These are phyloP conservation scores for Fusarium kyushuense DNA, from an alignment of 2,329 filamentous ascomycete species.

Conservation along the genomic window DNA sequence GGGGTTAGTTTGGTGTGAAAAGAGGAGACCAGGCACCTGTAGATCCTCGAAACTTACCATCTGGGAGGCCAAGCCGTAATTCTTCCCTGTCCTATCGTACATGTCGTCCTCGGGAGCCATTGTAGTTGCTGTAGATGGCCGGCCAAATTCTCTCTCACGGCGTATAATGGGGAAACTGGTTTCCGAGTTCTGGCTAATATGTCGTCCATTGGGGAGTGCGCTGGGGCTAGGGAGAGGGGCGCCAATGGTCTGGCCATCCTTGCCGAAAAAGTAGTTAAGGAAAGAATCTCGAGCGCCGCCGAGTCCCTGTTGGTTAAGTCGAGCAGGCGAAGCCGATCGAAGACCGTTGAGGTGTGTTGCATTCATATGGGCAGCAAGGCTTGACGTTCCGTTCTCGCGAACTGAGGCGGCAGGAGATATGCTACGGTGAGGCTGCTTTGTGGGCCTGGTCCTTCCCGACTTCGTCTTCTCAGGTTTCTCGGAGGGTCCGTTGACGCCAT, in stretches of 20 bases:
- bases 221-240: constrained; percentile 54
- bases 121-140: constrained; percentile 57
- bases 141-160: constrained; percentile 71
- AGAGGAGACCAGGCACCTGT: constrained; percentile 20
- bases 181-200: constrained; percentile 83
- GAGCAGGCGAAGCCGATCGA: constrained; percentile 57
- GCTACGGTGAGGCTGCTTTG: constrained; percentile 70
- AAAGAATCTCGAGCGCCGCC: constrained; percentile 87
- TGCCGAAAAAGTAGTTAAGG: constrained; percentile 98
- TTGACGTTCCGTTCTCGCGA: constrained; percentile 72
- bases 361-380: constrained; percentile 70
- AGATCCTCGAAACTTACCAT: constrained; percentile 64
- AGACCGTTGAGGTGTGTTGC: constrained; percentile 64
- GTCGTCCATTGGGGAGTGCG: constrained; percentile 60
- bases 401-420: constrained; percentile 79
- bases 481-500: constrained; percentile 53
- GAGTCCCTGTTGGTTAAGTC: constrained; percentile 66
- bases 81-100: constrained; percentile 55
- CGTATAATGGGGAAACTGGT: constrained; percentile 86
- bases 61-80: constrained; percentile 61
- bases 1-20: constrained; percentile 42
- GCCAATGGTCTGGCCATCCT: constrained; percentile 74
- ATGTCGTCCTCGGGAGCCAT: constrained; percentile 58
- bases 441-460: constrained; percentile 48
- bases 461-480: constrained; percentile 67